Evolutionary conservation across 2,329 filamentous ascomycete genomes (phyloP).

Genomic region (Fusarium keratoplasticum): DNA sequence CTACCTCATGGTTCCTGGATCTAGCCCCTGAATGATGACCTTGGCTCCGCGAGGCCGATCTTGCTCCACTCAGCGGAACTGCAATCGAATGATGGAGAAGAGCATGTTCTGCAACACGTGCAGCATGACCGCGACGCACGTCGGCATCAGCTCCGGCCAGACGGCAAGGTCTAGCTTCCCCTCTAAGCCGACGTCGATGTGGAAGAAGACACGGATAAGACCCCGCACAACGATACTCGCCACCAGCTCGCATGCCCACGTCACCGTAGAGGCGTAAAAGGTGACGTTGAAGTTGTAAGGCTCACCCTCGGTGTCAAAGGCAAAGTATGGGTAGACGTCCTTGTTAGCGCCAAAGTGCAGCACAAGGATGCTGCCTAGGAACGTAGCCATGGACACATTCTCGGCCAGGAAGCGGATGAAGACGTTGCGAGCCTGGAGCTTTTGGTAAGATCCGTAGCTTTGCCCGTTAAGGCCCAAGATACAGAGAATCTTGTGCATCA

Average conservation of each 20-base stretch:
- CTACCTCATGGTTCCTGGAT: conserved; percentile 8
- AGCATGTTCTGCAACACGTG: conserved; percentile 80
- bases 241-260: conserved; percentile 74
- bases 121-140: conserved; percentile 73
- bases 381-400: conserved; percentile 76
- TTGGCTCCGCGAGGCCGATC: conserved; percentile 4
- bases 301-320: conserved; percentile 64
- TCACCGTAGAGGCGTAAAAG: conserved; percentile 71
- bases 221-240: conserved; percentile 70
- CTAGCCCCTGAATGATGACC: conserved; percentile 3
- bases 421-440: conserved; percentile 73
- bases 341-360: conserved; percentile 76
- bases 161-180: conserved; percentile 72
- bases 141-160: conserved; percentile 76
- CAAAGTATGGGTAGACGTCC: conserved; percentile 76
- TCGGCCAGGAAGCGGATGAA: conserved; percentile 76
- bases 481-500: conserved; percentile 66
- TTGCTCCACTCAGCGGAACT: conserved; percentile 58
- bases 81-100: conserved; percentile 74
- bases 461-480: conserved; percentile 68
- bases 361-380: conserved; percentile 73
- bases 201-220: conserved; percentile 69
- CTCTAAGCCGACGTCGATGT: conserved; percentile 72
- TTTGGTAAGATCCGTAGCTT: conserved; percentile 72
- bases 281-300: conserved; percentile 73